Base-by-base conservation (phyloP, 129 eudicot species). In the Pulicaria dysenterica region DNA sequence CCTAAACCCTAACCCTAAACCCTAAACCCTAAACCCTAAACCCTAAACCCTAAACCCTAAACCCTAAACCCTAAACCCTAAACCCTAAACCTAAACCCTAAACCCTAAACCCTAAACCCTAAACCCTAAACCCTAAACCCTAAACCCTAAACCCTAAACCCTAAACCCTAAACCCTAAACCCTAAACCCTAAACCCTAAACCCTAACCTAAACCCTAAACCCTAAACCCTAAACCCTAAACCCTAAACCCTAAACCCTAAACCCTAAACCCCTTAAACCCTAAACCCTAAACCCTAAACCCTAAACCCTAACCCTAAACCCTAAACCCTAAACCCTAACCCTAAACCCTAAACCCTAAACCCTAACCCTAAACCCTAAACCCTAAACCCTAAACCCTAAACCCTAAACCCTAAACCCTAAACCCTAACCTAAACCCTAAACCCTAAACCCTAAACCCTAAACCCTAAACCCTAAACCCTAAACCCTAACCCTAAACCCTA, bases 171-270 rank as follows among this genome's bases (percentile, higher is more conserved):
- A 56, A 3, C 38, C 61, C 5, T 5, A 17, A 14, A 34, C 59
- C 6, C 16, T 14, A 54, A 4, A 34, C 59, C 59, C 16, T 14
- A 54, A 14, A n/a, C n/a, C n/a, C n/a, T n/a, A n/a, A n/a, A n/a
- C n/a, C n/a, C n/a, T n/a, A n/a, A n/a, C n/a, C n/a, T 54, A 54
- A 54, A 4, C 59, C 59, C 36, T 54, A 54, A 54, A 14, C 34
- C 59, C 8, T 3, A 54, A 54, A 14, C 59, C 59, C 59, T 54
- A 54, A 54, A 14, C 59, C 59, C 59, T 15, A 54, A 54, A 14
- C 59, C 59, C 4, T 16, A 16, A 54, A 14, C 59, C 59, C 34
- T 3, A 54, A 54, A 14, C 59, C 59, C n/a, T n/a, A n/a, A n/a
- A n/a, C n/a, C n/a, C n/a, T n/a, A n/a, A n/a, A n/a, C n/a, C n/a